Evolutionary conservation across 1,139 yeast genomes (phyloP), one percentile per base, ranked within the genome.

Genomic region (Lodderomyces elongisporus): DNA sequence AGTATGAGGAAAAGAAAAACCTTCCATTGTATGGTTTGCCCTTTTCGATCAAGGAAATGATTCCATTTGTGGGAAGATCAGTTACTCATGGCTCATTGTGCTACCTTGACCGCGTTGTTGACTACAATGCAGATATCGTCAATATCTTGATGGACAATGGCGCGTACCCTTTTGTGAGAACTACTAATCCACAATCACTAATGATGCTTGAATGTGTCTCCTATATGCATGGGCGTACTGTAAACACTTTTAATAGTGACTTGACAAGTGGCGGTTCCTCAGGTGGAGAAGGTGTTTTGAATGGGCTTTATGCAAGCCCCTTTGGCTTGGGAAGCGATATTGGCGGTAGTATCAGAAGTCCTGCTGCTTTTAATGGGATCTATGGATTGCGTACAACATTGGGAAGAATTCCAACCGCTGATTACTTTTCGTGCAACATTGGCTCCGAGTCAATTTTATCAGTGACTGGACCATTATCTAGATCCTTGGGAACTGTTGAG

Each of bases 141-240:
- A 39, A 47, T 17, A 48, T 50, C 16, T 37, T 51, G 34, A 32
- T 20, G 17, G 40, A 36, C 16, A 38, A 35, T 24, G 60, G 56
- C 5, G 56, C 53, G 3, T 46, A 51, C 23, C 43, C 47, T 9
- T 49, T 44, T 34, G 47, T 62, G 23, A 58, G 79, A 51, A 74
- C 81, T 3, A 66, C 72, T 28, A 64, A 72, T 42, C 82, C 82
- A 8, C 79, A 74, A 52, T 54, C 73, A 8, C 53, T 76, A 43
- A 76, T 77, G 81, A 76, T 70, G 43, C 52, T 71, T 31, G 78
- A 72, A 41, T 66, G 74, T 18, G 58, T 63, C 41, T 71, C 71
- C 49, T 68, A 66, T 50, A 59, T 69, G 43, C 60, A 56, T 27
- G 80, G 79, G 3, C 58, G 75, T 41, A 67, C 78, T 10, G 61